A percentile compares a stretch with the other conserved stretches of the same genome.
Conservation (phyloP, 1,284 basidiomycete species). For the Irpex sp. region DNA sequence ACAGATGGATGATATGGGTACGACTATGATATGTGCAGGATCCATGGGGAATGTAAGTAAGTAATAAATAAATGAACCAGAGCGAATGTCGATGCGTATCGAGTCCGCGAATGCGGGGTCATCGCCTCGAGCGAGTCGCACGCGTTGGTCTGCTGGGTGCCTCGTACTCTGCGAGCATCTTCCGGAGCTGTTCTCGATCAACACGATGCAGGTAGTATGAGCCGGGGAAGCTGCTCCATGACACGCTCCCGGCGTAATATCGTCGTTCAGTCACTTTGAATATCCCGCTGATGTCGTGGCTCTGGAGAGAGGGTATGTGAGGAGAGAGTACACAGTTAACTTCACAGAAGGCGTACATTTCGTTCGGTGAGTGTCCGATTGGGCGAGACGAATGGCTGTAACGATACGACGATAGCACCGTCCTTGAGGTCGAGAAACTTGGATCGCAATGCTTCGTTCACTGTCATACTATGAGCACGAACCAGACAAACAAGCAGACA, state of each 20-base stretch:
- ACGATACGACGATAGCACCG: slow-evolving; percentile 73
- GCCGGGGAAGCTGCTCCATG: slow-evolving; percentile 68
- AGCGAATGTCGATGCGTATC: not conserved
- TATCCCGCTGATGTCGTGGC: slow-evolving; percentile 73
- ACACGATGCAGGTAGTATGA: slow-evolving; percentile 72
- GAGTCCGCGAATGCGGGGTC: not conserved
- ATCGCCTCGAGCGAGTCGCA: slow-evolving; percentile 21
- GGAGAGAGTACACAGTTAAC: not conserved
- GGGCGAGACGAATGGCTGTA: slow-evolving; percentile 65
- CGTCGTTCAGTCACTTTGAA: slow-evolving; percentile 64
- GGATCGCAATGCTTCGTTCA: slow-evolving; percentile 69
- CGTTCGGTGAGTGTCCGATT: slow-evolving; percentile 70
- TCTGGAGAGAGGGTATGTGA: slow-evolving; percentile 30
- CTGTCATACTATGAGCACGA: slow-evolving; percentile 30
- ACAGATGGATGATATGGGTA: not conserved
- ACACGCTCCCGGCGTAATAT: slow-evolving; percentile 71
- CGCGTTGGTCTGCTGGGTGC: slow-evolving; percentile 15
- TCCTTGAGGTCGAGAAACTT: slow-evolving; percentile 79
- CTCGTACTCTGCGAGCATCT: slow-evolving; percentile 1
- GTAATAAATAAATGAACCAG: not conserved
- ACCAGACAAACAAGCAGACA: not conserved
- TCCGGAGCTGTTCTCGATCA: slow-evolving; percentile 40
- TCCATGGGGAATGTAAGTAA: not conserved
- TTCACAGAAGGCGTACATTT: slow-evolving; percentile 47
- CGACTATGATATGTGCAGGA: not conserved